phyloP scores from a whole-genome alignment of 2,329 filamentous ascomycete genomes.

The Stylonectria norvegica region DNA sequence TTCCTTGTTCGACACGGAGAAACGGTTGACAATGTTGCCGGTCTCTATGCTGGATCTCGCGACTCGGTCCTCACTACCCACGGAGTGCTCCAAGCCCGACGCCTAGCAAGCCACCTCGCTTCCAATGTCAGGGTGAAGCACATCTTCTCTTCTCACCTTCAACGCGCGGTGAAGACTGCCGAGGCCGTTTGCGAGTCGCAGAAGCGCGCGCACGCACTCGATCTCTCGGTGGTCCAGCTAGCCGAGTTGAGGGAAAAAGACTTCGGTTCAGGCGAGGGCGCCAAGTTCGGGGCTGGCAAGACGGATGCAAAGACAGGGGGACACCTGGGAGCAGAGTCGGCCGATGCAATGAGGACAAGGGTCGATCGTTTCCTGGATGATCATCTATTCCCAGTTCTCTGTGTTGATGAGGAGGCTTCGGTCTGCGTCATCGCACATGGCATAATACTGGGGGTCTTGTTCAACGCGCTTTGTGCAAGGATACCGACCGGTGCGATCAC shows the following conservation, averaged over 20 bases:
- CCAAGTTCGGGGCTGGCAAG: constrained; percentile 43
- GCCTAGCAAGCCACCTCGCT: constrained; percentile 63
- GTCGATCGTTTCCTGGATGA: constrained; percentile 63
- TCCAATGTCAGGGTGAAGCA: constrained; percentile 45
- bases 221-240: constrained; percentile 21
- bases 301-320: no score
- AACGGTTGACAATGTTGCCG: constrained; percentile 83
- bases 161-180: constrained; percentile 70
- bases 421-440: constrained; percentile 70
- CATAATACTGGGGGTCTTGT: constrained; percentile 69
- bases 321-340: constrained; percentile 62
- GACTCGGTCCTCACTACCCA: constrained; percentile 81
- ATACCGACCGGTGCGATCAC: constrained; percentile 34
- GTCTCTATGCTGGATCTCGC: constrained; percentile 72
- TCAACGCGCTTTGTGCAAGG: constrained; percentile 57
- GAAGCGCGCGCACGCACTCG: constrained; percentile 16
- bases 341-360: constrained; percentile 62
- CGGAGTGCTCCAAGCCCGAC: constrained; percentile 73
- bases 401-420: constrained; percentile 2
- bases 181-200: constrained; percentile 61
- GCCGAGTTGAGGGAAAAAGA: constrained; percentile 65
- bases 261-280: constrained; percentile 69
- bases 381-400: constrained; percentile 55
- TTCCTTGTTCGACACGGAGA: constrained; percentile 85
- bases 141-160: constrained; percentile 75